These are phyloP conservation scores for Flaveria floridana DNA, from an alignment of 140 eudicot species.

Conservation along the genomic window DNA sequence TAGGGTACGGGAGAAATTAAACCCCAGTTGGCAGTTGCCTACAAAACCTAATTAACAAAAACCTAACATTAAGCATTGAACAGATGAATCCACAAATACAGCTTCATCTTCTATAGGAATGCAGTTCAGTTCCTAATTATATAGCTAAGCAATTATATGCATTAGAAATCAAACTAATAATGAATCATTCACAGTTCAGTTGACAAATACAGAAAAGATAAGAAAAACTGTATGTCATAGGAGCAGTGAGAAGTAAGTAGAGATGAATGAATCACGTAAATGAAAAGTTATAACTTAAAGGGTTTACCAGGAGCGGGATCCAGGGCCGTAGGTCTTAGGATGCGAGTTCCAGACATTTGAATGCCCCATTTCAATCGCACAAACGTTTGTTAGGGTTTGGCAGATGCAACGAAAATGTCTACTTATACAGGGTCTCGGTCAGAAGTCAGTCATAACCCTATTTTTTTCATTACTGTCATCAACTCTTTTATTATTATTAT, in stretches of 20 bases:
- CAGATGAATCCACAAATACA: neutral
- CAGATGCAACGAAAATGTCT: neutral
- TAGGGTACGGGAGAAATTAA: too few species aligned
- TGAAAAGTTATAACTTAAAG: neutral
- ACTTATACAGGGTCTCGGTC: slow-evolving; percentile 23
- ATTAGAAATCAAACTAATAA: too few species aligned
- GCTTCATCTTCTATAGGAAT: neutral
- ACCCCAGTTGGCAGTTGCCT: too few species aligned
- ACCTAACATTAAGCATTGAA: neutral
- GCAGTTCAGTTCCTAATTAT: too few species aligned
- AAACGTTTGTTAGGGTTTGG: neutral
- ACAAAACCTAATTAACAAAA: neutral
- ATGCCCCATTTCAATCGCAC: slow-evolving; percentile 44
- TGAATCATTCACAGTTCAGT: neutral
- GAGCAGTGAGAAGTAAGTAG: too few species aligned
- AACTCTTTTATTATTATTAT: too few species aligned
- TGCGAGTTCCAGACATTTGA: slow-evolving; percentile 70
- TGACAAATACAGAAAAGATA: neutral
- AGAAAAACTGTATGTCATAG: too few species aligned
- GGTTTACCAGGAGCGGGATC: slow-evolving; percentile 63
- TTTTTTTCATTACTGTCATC: too few species aligned
- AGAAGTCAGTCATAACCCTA: neutral
- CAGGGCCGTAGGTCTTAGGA: slow-evolving; percentile 72
- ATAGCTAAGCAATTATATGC: neutral
- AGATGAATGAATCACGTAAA: too few species aligned